Evolutionary conservation across 208 protist species (phyloP), one percentile per base, ranked within the genome.

Genomic region (Wallacemonas sp.): DNA sequence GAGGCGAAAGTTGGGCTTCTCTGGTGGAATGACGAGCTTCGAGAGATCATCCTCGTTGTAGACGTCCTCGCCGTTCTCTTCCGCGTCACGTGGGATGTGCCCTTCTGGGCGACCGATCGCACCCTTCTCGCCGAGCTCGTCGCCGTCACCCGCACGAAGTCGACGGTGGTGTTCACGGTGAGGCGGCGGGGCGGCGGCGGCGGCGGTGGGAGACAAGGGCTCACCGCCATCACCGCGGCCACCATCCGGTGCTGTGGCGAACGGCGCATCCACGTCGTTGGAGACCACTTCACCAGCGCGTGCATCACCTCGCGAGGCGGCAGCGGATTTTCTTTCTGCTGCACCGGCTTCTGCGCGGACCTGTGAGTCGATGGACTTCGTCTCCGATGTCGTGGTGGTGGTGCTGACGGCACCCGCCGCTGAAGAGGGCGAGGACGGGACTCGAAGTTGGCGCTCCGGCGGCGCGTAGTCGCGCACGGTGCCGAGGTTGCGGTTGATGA

Each of bases 391-490:
- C 13, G 50, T 19, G 19, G 45, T 41, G 5, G 22, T 27, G n/a
- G 50, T 13, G n/a, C 4, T 13, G 24, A n/a, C 6, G n/a, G n/a
- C 29, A 37, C 55, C 53, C 21, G 5, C 17, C 19, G 13, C 44
- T 5, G 42, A 45, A 0, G 67, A 48, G n/a, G 62, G 2, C 33
- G 32, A 54, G 33, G 68, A 62, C 3, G 54, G 66, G 38, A 64
- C 60, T 19, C 73, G 66, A 39, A 79, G 63, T 19, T 63, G 54
- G 24, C 73, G 73, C 64, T 79, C 73, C 3, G 68, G 73, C 33
- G 73, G 73, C 17, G 63, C 65, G 63, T 64, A 79, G 73, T 79
- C 68, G 44, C 66, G 63, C 53, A 63, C 63, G 54, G 74, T 76
- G 41, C 65, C 59, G 26, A 81, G 57, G 27, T 75, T 78, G 13